phyloP scores from a whole-genome alignment of 345 rosid species.

The Citrus glauca region DNA sequence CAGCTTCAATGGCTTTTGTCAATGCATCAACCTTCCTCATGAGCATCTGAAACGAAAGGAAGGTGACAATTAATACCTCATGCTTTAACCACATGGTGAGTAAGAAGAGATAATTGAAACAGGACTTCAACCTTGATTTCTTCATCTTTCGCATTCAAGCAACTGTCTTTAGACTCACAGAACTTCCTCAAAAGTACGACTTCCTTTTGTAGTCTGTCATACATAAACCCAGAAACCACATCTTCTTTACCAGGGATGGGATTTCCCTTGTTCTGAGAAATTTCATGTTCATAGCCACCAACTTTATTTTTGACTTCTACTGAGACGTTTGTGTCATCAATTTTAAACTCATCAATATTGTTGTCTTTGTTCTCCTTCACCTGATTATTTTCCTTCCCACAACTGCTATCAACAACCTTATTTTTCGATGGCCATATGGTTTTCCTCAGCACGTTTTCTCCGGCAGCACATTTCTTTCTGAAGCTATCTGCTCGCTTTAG shows the following conservation, averaged over 20 bases:
- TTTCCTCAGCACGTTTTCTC: slow-evolving; percentile 35
- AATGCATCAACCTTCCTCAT: slow-evolving; percentile 78
- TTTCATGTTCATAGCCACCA: slow-evolving; percentile 22
- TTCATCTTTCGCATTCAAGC: slow-evolving; percentile 57
- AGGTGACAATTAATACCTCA: neutral
- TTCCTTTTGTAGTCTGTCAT: slow-evolving; percentile 88
- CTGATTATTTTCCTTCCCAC: slow-evolving; percentile 60
- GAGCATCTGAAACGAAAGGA: slow-evolving; percentile 47
- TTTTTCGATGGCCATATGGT: slow-evolving; percentile 55
- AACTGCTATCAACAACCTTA: slow-evolving; percentile 40
- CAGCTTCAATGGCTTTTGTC: slow-evolving; percentile 69
- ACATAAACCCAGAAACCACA: slow-evolving; percentile 79
- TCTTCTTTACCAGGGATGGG: slow-evolving; percentile 30
- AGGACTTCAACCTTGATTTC: slow-evolving; percentile 66
- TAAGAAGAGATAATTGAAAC: neutral
- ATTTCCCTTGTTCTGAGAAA: slow-evolving; percentile 23
- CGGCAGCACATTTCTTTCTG: slow-evolving; percentile 26
- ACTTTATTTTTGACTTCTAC: slow-evolving; percentile 20
- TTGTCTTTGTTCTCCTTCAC: slow-evolving; percentile 24
- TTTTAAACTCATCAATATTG: slow-evolving; percentile 17
- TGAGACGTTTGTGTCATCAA: slow-evolving; percentile 9
- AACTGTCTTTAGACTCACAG: slow-evolving; percentile 59
- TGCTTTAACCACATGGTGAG: neutral
- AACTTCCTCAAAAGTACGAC: slow-evolving; percentile 59
- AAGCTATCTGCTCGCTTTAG: slow-evolving; percentile 23